Evolutionary conservation across 2,329 filamentous ascomycete species (phyloP).

Genomic region (Apiospora saccharicola): DNA sequence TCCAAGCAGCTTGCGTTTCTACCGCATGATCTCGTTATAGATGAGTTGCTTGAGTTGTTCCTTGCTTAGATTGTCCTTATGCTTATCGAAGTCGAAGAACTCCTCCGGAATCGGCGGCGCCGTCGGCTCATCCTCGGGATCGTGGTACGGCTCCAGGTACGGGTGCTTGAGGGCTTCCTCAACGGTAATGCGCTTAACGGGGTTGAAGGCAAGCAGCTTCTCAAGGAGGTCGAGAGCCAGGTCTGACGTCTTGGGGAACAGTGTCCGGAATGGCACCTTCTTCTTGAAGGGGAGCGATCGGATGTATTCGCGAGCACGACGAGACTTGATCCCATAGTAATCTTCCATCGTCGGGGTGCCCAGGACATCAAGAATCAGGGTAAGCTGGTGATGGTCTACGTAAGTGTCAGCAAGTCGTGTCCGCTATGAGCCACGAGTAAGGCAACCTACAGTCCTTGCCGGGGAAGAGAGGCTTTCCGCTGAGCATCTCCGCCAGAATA

Average conservation of each 20-base stretch:
- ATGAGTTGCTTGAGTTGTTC: constrained; percentile 98
- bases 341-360: constrained; percentile 99
- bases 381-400: constrained; percentile 94
- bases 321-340: constrained; percentile 99
- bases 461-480: constrained; percentile 96
- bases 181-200: constrained; percentile 97
- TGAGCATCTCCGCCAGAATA: constrained; percentile 98
- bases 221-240: constrained; percentile 92
- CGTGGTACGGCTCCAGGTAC: constrained; percentile 98
- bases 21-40: constrained; percentile 92
- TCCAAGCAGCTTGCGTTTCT: constrained; percentile 30
- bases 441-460: constrained; percentile 89
- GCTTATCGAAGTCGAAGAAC: constrained; percentile 99
- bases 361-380: constrained; percentile 94
- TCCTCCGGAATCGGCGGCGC: constrained; percentile 96
- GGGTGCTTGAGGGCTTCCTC: constrained; percentile 97
- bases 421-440: background rate
- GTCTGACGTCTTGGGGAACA: constrained; percentile 99
- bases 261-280: constrained; percentile 96
- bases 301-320: constrained; percentile 96
- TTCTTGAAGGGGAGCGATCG: constrained; percentile 98
- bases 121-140: constrained; percentile 97
- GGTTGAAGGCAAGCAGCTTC: constrained; percentile 97
- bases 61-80: constrained; percentile 98
- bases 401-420: constrained; percentile 30